Evolutionary conservation across 331 rosid species (phyloP), one percentile per base, ranked within the genome.

Genomic region (Malus hybrid): DNA sequence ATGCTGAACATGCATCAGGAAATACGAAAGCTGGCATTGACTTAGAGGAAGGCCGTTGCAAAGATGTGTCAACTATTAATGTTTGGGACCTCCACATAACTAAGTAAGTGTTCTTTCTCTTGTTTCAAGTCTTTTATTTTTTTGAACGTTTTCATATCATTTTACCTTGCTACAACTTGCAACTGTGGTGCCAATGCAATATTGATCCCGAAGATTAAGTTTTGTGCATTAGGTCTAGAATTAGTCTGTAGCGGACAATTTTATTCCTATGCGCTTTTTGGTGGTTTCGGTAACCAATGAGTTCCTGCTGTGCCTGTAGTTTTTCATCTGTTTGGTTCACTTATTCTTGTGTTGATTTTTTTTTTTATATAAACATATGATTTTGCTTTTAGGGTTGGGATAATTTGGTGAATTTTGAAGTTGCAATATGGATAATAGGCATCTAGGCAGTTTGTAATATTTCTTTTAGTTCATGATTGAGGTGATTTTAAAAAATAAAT

Each of bases 1-100:
- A 94, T 67, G 97, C 99, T 34, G 97, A 88, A 73, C 99, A 88
- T 84, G 96, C 99, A 28, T 88, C 96, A 14, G 97, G 97, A 80
- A 94, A 92, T 78, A 72, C 88, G 73, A 88, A 83, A 90, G 91
- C 90, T 48, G 98, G 97, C 69, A 91, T 93, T 74, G 93, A 90
- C 80, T 84, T 93, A 82, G 97, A 88, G 57, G 92, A 80, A 39
- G 96, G 98, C 29, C 60, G 77, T 77, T 90, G 96, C 81, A 94
- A 87, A 89, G 97, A 94, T 80, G 86, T 83, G 67, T 87, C 97
- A 57, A 67, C 85, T 64, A 1, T 78, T 74, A 68, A 75, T 71
- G 83, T 94, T 54, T 90, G 99, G 99, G 99, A 94, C 82, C 99
- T 94, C 24, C 83, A 88, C 74, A 84, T 92, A 67, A 89, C 99